Percentiles rank a stretch among this genome's conserved stretches.
Conservation (phyloP, 768 basidiomycete species). For the Phanerochaete sordida region DNA sequence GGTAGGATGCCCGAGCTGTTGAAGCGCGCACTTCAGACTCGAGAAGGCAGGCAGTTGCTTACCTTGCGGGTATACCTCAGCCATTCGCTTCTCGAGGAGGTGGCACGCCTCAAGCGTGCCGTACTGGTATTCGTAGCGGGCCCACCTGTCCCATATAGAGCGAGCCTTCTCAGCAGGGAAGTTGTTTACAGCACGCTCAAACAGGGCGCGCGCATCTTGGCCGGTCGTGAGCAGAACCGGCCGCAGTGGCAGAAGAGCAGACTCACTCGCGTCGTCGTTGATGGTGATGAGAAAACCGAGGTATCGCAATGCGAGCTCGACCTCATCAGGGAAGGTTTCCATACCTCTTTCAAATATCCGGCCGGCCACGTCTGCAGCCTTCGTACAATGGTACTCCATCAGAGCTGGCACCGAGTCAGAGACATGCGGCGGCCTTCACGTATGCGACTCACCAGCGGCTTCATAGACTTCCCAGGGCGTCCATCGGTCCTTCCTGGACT, state of each 20-base stretch:
- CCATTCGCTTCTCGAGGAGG: conserved; percentile 86
- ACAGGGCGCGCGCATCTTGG: conserved; percentile 91
- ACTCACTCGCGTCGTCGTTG: conserved; percentile 93
- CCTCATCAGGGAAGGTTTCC: conserved; percentile 76
- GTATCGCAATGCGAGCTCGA: conserved; percentile 84
- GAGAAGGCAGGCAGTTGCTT: conserved; percentile 16
- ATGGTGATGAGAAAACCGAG: conserved; percentile 90
- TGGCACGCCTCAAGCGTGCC: conserved; percentile 87
- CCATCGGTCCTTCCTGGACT: conserved; percentile 74
- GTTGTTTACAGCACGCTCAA: conserved; percentile 80
- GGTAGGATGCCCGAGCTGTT: background rate
- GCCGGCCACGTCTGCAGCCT: conserved; percentile 73
- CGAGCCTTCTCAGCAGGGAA: conserved; percentile 78
- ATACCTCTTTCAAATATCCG: conserved; percentile 94
- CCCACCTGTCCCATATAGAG: conserved; percentile 95
- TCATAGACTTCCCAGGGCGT: conserved; percentile 93
- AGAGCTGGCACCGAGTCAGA: conserved; percentile 69
- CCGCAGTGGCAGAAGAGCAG: background rate
- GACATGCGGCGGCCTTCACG: too few species aligned
- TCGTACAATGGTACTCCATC: conserved; percentile 92
- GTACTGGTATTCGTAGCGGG: conserved; percentile 91
- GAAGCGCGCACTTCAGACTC: background rate
- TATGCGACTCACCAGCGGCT: conserved; percentile 79
- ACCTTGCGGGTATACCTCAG: conserved; percentile 87
- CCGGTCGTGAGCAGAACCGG: conserved; percentile 8